phyloP scores from a whole-genome alignment of 768 basidiomycete genomes.

The Lactarius hengduanensis region DNA sequence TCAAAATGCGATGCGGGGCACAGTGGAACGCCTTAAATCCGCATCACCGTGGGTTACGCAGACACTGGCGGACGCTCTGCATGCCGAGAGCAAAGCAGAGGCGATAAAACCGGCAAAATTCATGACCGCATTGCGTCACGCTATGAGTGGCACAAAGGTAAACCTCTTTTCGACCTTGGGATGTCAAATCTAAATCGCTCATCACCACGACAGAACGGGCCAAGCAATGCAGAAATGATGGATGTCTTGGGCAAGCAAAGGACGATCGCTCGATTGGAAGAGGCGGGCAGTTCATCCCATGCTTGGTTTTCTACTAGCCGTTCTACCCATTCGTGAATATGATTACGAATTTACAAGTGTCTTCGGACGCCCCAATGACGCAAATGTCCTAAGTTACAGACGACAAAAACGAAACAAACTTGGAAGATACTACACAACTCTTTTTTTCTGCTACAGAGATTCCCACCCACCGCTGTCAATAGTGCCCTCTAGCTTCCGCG shows the following conservation, averaged over 20 bases:
- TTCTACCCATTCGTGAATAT: slow-evolving; percentile 3
- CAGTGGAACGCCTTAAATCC: slow-evolving; percentile 34
- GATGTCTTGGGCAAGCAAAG: slow-evolving; percentile 34
- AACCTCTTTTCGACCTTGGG: background rate
- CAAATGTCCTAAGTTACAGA: slow-evolving; percentile 22
- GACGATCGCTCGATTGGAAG: slow-evolving; percentile 31
- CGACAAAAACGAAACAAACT: background rate
- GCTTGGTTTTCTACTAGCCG: slow-evolving; percentile 16
- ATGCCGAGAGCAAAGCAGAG: slow-evolving; percentile 43
- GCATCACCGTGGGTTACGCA: slow-evolving; percentile 41
- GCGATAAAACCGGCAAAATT: slow-evolving; percentile 50
- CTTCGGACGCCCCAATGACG: slow-evolving; percentile 4
- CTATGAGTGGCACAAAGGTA: slow-evolving; percentile 83
- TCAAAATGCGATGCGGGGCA: slow-evolving; percentile 37
- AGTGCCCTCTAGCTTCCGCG: slow-evolving; percentile 82
- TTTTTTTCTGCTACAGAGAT: slow-evolving; percentile 49
- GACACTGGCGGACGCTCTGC: slow-evolving; percentile 41
- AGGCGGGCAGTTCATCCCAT: slow-evolving; percentile 15
- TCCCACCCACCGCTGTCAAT: slow-evolving; percentile 95
- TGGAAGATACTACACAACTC: background rate
- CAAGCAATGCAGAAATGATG: slow-evolving; percentile 36
- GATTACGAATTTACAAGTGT: slow-evolving; percentile 10
- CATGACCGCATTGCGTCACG: slow-evolving; percentile 73
- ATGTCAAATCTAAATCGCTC: slow-evolving; percentile 1
- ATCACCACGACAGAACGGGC: slow-evolving; percentile 33